phyloP scores from a whole-genome alignment of 2,329 filamentous ascomycete species.

The Lachnellula occidentalis region DNA sequence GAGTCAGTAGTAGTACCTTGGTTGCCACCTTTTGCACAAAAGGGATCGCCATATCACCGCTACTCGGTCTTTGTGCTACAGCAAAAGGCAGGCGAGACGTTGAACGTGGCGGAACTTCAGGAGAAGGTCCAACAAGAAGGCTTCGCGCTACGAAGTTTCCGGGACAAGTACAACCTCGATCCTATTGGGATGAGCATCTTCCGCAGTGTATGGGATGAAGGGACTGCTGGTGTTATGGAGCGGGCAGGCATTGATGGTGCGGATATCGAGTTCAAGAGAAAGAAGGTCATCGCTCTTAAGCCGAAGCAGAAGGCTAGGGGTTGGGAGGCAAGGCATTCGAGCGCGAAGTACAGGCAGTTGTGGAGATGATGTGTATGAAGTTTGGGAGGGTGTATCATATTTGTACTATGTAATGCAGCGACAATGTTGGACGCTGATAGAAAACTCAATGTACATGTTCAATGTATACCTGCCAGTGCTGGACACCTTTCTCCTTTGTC shows the following conservation, averaged over 20 bases:
- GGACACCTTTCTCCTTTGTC: no score
- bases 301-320: constrained; percentile 54
- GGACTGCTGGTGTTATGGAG: constrained; percentile 81
- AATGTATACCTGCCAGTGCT: neutral
- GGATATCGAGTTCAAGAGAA: constrained; percentile 79
- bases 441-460: neutral
- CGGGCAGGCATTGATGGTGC: constrained; percentile 68
- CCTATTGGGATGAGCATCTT: constrained; percentile 84
- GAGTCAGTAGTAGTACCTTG: constrained; percentile 71
- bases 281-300: constrained; percentile 66
- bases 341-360: constrained; percentile 58
- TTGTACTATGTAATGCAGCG: neutral
- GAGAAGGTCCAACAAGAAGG: constrained; percentile 53
- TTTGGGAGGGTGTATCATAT: neutral
- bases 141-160: constrained; percentile 72
- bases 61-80: constrained; percentile 78
- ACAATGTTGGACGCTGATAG: neutral
- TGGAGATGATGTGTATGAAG: constrained; percentile 17
- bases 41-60: constrained; percentile 87
- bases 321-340: constrained; percentile 61
- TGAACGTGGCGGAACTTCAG: constrained; percentile 55
- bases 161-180: constrained; percentile 60
- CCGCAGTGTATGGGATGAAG: constrained; percentile 83
- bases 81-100: constrained; percentile 57
- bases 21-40: constrained; percentile 81